phyloP scores from a whole-genome alignment of 2,329 filamentous ascomycete species.

The Pseudopithomyces chartarum region DNA sequence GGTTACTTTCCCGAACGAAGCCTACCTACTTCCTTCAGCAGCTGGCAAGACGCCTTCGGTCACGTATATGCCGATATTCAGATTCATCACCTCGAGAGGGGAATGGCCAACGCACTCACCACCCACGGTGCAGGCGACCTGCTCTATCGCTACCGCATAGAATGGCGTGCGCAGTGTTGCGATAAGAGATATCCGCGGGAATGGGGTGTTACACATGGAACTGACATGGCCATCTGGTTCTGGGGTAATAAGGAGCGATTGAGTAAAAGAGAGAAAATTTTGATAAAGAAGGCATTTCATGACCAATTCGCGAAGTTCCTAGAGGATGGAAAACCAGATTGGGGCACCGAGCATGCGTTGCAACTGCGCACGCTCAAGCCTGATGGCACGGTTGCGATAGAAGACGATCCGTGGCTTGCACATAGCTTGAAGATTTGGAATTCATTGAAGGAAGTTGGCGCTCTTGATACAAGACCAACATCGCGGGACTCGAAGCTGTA shows the following conservation, averaged over 20 bases:
- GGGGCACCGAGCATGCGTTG: constrained; percentile 43
- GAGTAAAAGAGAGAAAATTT: constrained; percentile 50
- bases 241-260: constrained; percentile 56
- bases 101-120: constrained; percentile 54
- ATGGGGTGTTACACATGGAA: constrained; percentile 61
- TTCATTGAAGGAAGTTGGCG: constrained; percentile 33
- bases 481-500: constrained; percentile 16
- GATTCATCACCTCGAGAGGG: constrained; percentile 59
- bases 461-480: constrained; percentile 9
- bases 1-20: constrained; percentile 50
- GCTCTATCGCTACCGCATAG: constrained; percentile 59
- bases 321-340: constrained; percentile 46
- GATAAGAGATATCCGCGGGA: constrained; percentile 48
- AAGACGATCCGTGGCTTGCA: constrained; percentile 53
- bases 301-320: constrained; percentile 48
- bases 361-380: constrained; percentile 52
- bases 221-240: constrained; percentile 62
- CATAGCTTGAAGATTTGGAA: constrained; percentile 57
- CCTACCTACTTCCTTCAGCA: constrained; percentile 46
- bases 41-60: constrained; percentile 60
- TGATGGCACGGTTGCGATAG: constrained; percentile 53
- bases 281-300: constrained; percentile 46
- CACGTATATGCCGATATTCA: constrained; percentile 62
- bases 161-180: constrained; percentile 57
- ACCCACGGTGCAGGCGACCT: constrained; percentile 51